Evolutionary conservation across 352 stramenopile species (phyloP), one percentile per base, ranked within the genome.

Genomic region (Pythium phragmiticola): DNA sequence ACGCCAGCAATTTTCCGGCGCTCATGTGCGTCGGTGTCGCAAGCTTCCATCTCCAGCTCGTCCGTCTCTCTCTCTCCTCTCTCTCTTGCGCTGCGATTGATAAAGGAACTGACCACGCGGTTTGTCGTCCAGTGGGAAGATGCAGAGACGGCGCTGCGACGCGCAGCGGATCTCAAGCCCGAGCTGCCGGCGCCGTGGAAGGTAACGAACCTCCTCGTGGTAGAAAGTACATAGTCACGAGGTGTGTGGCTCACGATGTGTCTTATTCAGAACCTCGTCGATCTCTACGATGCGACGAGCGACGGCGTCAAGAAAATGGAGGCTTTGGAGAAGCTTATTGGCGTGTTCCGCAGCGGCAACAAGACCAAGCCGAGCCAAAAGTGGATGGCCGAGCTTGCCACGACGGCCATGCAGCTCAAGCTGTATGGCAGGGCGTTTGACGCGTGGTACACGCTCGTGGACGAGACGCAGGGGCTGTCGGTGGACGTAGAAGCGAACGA

Each of bases 291-390:
- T 2, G 76, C 66, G 19, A 74, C 68, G 11, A 69, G 76, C 8
- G 72, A 89, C 21, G 55, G 57, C 5, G 70, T 73, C 43, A 92
- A 83, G 74, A 89, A 87, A 52, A 64, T 95, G 23, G 72, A 82
- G 33, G 72, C 73, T 28, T 60, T 95, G 42, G 73, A 95, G 54
- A 90, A 91, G 58, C 81, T 95, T 17, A 74, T 88, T 45, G 57
- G 66, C 12, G 87, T 94, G 9, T 80, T 93, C 51, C 76, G 84
- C 37, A 80, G 84, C 56, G 78, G 69, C 7, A 82, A 88, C 47
- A 95, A 94, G 58, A 60, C 81, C 57, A 90, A 92, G 52, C 65
- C 82, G 36, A 88, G 78, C 42, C 87, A 95, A 60, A 95, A 95
- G 53, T 89, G 86, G 81, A 73, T 89, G 16, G 64, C 69, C 2